Base-by-base conservation (phyloP, 768 basidiomycete species). In the Leccinum aurantiacum region DNA sequence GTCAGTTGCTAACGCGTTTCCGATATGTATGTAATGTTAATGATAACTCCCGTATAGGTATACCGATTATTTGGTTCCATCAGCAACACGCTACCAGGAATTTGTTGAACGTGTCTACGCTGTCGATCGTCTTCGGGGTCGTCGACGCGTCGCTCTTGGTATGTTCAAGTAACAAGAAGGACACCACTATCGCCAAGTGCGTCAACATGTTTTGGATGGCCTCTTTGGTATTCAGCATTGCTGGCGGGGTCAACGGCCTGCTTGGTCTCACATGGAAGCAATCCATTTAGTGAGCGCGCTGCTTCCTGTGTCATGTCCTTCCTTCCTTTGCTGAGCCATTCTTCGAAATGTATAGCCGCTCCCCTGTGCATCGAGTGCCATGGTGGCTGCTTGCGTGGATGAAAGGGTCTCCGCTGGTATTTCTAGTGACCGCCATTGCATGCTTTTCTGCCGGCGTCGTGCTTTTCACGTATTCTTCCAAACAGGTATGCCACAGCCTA, bases 381-480 rank as follows among this genome's bases (percentile, higher is more conserved):
- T 82, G 81, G 82, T 82, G 82, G 82, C 71, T 83, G 15, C 68
- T 82, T 22, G 87, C 89, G 63, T 93, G 89, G 89, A 91, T 92
- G 76, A 92, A 91, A 69, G 80, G 89, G 13, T 90, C 89, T 1
- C 90, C 91, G 9, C 79, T 93, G 35, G 87, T 91, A 56, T 91
- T 92, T 74, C 83, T 93, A 53, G 89, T 92, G 47, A 79, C 90
- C 63, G 90, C 91, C 25, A 90, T 92, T 25, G 88, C 87, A 10
- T 88, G 87, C 70, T 93, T 93, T 73, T 90, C 88, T 2, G 80
- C 88, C 33, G 90, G 90, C 1, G 77, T 92, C 14, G 85, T 88
- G 58, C 82, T 87, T 33, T 92, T 92, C 65, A 80, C 88, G 8
- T 92, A 90, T 67, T 84, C 90, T 3, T 89, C 90, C 9, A 52